Conservation (phyloP, 768 basidiomycete species). For the Chlorophyllum brunneum region DNA sequence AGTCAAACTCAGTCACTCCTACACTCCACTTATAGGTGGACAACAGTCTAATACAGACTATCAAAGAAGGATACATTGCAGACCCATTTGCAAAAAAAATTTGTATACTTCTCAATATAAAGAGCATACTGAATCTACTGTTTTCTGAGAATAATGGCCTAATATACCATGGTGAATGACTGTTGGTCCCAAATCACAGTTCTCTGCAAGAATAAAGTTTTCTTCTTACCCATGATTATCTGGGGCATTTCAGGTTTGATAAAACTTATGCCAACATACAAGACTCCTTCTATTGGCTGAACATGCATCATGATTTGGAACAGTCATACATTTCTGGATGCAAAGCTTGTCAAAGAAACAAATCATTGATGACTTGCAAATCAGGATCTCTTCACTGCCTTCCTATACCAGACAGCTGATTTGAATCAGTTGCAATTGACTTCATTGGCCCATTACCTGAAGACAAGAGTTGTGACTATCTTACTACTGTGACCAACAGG, state of each 20-base stretch:
- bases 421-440: slow-evolving; percentile 25
- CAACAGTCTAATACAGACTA: too few species aligned
- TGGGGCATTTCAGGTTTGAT: slow-evolving; percentile 31
- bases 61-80: too few species aligned
- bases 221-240: slow-evolving; percentile 23
- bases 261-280: slow-evolving; percentile 24
- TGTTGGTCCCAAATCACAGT: too few species aligned
- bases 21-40: too few species aligned
- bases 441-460: slow-evolving; percentile 32
- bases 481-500: slow-evolving; percentile 18
- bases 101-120: too few species aligned
- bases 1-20: too few species aligned
- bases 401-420: slow-evolving; percentile 20
- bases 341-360: slow-evolving; percentile 31
- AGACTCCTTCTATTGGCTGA: slow-evolving; percentile 27
- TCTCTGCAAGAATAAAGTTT: slow-evolving; percentile 21
- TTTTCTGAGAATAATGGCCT: too few species aligned
- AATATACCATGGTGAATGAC: too few species aligned
- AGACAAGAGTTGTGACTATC: slow-evolving; percentile 24
- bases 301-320: slow-evolving; percentile 30
- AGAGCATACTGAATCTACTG: too few species aligned
- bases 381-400: slow-evolving; percentile 27
- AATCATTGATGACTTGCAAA: slow-evolving; percentile 20
- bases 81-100: too few species aligned
- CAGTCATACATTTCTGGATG: slow-evolving; percentile 28